Conservation (phyloP, 2,329 filamentous ascomycete genomes). For the Cordyceps cateniannulata region DNA sequence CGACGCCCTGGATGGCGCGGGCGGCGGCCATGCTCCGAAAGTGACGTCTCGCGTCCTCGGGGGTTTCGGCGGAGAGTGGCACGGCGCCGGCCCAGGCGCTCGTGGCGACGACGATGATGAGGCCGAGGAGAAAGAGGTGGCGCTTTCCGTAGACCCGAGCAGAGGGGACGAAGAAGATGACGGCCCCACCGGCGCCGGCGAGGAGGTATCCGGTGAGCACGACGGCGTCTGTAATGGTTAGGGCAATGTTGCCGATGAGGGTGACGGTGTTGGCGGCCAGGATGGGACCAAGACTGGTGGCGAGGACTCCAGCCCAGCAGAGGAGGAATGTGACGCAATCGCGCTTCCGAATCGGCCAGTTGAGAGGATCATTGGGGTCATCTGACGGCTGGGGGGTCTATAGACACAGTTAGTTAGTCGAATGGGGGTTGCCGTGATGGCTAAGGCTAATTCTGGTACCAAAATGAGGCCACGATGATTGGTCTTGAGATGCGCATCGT, state of each 20-base stretch:
- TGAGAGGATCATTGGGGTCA: conserved; percentile 81
- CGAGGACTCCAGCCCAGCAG: conserved; percentile 75
- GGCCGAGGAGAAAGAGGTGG: conserved; percentile 77
- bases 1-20: conserved; percentile 78
- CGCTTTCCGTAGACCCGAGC: conserved; percentile 90
- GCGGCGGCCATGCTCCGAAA: conserved; percentile 72
- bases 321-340: conserved; percentile 75
- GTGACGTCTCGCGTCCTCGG: conserved; percentile 13
- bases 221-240: conserved; percentile 68
- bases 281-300: conserved; percentile 75
- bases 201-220: conserved; percentile 83
- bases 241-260: conserved; percentile 58
- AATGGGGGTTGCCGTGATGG: neutral
- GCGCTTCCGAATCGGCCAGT: conserved; percentile 80
- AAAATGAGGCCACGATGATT: conserved; percentile 73
- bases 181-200: conserved; percentile 72
- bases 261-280: conserved; percentile 84
- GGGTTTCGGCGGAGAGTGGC: neutral
- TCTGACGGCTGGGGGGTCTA: conserved; percentile 76
- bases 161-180: conserved; percentile 79
- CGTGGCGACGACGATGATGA: conserved; percentile 64
- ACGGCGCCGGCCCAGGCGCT: conserved; percentile 73
- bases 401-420: neutral
- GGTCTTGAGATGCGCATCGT: conserved; percentile 56
- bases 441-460: conserved; percentile 35